Evolutionary conservation across 495 filamentous ascomycete genomes (phyloP).

Genomic region (Penicillium subrubescens): DNA sequence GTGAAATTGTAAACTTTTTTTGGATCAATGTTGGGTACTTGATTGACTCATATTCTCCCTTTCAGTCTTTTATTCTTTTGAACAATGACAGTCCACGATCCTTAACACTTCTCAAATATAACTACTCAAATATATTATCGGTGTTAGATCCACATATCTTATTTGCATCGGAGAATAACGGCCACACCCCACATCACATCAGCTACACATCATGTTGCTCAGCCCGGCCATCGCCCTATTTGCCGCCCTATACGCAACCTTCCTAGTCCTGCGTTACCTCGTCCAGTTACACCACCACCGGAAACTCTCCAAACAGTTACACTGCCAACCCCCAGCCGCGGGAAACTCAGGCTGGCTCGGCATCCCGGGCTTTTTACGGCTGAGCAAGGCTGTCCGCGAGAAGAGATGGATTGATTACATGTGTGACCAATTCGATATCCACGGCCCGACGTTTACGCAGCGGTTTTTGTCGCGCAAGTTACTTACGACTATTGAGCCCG

Average conservation of each 20-base stretch:
- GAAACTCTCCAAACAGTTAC: slow-evolving; percentile 36
- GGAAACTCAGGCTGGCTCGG: slow-evolving; percentile 33
- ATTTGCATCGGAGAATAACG: slow-evolving; percentile 6
- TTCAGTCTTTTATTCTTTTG: background rate
- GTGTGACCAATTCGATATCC: slow-evolving; percentile 26
- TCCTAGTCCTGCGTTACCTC: slow-evolving; percentile 31
- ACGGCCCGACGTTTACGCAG: slow-evolving; percentile 43
- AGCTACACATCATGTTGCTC: slow-evolving; percentile 26
- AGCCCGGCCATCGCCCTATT: slow-evolving; percentile 22
- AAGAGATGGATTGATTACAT: slow-evolving; percentile 42
- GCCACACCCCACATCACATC: background rate
- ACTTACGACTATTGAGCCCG: slow-evolving; percentile 68
- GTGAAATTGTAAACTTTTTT: background rate
- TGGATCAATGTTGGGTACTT: background rate
- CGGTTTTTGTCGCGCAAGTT: slow-evolving; percentile 25
- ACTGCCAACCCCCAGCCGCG: slow-evolving; percentile 34
- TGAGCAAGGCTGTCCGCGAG: slow-evolving; percentile 33
- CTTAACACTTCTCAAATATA: too few relatives aligned
- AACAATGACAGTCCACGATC: background rate
- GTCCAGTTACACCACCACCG: slow-evolving; percentile 29
- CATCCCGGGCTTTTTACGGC: slow-evolving; percentile 30
- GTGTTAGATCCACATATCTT: background rate
- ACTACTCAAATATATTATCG: background rate
- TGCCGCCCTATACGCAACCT: slow-evolving; percentile 23
- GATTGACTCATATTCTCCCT: background rate